A percentile compares a stretch with the other conserved stretches of the same genome.
phyloP scores from a whole-genome alignment of 495 filamentous ascomycete species.

The Podospora pseudopauciseta region DNA sequence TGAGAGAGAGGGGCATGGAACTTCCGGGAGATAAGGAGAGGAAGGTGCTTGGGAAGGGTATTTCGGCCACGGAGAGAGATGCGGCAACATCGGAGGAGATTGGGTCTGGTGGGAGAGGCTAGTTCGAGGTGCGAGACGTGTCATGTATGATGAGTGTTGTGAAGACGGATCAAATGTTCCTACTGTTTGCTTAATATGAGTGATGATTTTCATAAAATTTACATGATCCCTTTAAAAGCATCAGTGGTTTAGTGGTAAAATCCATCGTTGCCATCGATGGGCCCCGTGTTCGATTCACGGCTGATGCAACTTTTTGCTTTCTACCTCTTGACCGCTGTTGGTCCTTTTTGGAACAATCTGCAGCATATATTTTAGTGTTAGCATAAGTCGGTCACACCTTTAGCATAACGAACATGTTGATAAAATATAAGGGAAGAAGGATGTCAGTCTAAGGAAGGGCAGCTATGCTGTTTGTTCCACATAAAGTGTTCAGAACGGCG shows the following conservation, averaged over 20 bases:
- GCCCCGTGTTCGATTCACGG: slow-evolving; percentile 53
- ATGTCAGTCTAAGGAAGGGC: not conserved
- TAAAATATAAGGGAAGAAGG: not conserved
- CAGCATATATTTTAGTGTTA: not conserved
- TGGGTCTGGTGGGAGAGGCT: not conserved
- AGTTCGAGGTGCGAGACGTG: not conserved
- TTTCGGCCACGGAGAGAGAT: not conserved
- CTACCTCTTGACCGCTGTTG: too few relatives aligned
- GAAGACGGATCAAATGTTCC: not conserved
- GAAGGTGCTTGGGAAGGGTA: not conserved
- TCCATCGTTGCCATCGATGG: slow-evolving; percentile 53
- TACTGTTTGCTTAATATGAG: not conserved
- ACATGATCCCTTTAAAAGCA: not conserved
- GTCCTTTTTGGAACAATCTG: too few relatives aligned
- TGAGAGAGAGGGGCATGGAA: not conserved
- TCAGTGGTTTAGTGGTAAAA: slow-evolving; percentile 52
- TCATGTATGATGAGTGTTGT: not conserved
- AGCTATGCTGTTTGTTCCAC: not conserved
- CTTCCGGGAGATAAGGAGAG: not conserved
- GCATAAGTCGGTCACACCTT: not conserved
- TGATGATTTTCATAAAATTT: not conserved
- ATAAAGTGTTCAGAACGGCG: not conserved
- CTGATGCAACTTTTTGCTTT: slow-evolving; percentile 20
- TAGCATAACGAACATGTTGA: not conserved
- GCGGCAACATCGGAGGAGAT: not conserved